Evolutionary conservation across 345 rosid species (phyloP), one percentile per base, ranked within the genome.

Genomic region (Camelina sativa): DNA sequence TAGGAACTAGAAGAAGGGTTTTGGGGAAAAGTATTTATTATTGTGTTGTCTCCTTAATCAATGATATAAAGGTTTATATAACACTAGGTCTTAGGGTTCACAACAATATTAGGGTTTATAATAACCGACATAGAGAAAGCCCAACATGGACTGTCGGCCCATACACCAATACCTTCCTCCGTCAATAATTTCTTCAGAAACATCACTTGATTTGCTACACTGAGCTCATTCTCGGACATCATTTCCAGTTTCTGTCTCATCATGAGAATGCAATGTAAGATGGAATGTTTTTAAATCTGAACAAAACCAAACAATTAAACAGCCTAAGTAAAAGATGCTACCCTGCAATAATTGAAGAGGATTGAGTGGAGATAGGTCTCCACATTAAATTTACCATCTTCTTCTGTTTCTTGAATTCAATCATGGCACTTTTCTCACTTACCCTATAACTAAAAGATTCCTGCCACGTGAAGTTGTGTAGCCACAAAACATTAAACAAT

Each of bases 311-410:
- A 30, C 5, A 37, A 67, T 41, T n/a, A 20, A 61, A 75, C 40
- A 8, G 16, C 17, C 52, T 2, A 43, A 53, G 41, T 17, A 5
- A 43, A 25, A 61, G 17, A 43, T 62, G 16, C 44, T 55, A 62
- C 75, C 96, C 98, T 73, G 84, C 82, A 50, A 56, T 2, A 48
- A 47, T 2, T 52, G 82, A 71, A 79, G 72, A 74, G 67, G 88
- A 79, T 34, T 74, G 82, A 74, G 81, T 74, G 76, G 87, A 83
- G 48, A 86, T 73, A 13, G 89, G 86, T 70, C 83, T 88, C 97
- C 97, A 84, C 8, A 63, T 82, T 40, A 20, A 82, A 73, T 73
- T 77, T 6, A 61, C 67, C 20, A 60, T 71, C 79, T 82, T 86
- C 44, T 11, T 86, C 44, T 11, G 57, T 80, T 79, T 85, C 76